These are phyloP conservation scores for Escovopsis sp. DNA, from an alignment of 2,329 filamentous ascomycete genomes.

Conservation along the genomic window DNA sequence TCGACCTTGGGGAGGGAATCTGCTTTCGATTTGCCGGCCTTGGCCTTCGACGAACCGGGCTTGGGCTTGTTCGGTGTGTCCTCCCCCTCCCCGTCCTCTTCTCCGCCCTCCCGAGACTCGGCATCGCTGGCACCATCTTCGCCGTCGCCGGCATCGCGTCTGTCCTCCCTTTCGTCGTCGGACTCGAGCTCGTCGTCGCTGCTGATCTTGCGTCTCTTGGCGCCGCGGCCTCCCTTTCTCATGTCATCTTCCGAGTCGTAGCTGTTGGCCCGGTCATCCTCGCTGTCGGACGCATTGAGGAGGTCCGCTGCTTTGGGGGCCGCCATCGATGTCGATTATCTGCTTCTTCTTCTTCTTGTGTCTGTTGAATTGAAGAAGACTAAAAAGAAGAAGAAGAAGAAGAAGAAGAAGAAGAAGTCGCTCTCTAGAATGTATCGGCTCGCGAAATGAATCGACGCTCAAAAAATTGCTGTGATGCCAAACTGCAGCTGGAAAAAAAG, in stretches of 20 bases:
- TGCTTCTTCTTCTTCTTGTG: background rate
- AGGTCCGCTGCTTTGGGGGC: slow-evolving; percentile 59
- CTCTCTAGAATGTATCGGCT: background rate
- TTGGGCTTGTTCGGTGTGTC: background rate
- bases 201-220: slow-evolving; percentile 50
- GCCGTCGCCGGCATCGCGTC: slow-evolving; percentile 14
- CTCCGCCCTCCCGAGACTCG: no score
- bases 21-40: slow-evolving; percentile 17
- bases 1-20: slow-evolving; percentile 31
- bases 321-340: slow-evolving; percentile 33
- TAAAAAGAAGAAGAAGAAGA: no score
- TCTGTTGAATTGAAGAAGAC: background rate
- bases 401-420: background rate
- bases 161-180: slow-evolving; percentile 20
- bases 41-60: slow-evolving; percentile 6
- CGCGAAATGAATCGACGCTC: no score
- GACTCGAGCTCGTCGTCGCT: slow-evolving; percentile 21
- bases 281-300: slow-evolving; percentile 44
- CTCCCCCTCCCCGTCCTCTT: slow-evolving; percentile 9
- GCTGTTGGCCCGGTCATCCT: slow-evolving; percentile 40
- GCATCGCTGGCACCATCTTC: slow-evolving; percentile 11
- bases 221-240: slow-evolving; percentile 45
- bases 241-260: slow-evolving; percentile 59
- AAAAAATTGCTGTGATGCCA: no score
- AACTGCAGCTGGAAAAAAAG: slow-evolving; percentile 9